Evolutionary conservation across 2,329 filamentous ascomycete genomes (phyloP).

Genomic region (Knufia fluminis): DNA sequence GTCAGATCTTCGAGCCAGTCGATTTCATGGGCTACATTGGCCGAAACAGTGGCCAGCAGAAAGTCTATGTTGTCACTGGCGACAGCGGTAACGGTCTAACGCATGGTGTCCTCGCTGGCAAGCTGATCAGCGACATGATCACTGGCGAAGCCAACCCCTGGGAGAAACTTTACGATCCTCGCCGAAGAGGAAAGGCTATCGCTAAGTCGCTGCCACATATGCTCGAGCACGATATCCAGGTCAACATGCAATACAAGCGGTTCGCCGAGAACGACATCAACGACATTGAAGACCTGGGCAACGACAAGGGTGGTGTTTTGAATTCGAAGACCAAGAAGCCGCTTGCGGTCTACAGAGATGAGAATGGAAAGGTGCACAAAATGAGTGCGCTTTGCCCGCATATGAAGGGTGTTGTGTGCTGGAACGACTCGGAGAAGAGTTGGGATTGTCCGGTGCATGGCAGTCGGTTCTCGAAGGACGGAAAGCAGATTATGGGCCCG

Average conservation of each 20-base stretch:
- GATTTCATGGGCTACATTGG: conserved; percentile 50
- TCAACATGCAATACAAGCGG: conserved; percentile 49
- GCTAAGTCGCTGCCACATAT: conserved; percentile 38
- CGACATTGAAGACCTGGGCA: conserved; percentile 47
- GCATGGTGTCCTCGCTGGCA: conserved; percentile 45
- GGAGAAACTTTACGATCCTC: conserved; percentile 43
- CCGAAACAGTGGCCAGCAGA: conserved; percentile 43
- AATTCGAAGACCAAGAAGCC: conserved; percentile 40
- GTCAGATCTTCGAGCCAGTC: conserved; percentile 48
- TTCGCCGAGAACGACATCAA: conserved; percentile 45
- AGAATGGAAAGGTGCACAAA: conserved; percentile 41
- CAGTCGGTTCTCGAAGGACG: conserved; percentile 35
- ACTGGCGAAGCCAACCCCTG: conserved; percentile 42
- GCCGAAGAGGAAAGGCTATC: conserved; percentile 35
- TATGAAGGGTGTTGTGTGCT: conserved; percentile 47
- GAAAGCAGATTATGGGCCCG: conserved; percentile 34
- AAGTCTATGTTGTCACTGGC: conserved; percentile 47
- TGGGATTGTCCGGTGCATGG: conserved; percentile 47
- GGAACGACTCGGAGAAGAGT: conserved; percentile 46
- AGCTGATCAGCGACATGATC: conserved; percentile 47
- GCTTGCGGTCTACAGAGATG: conserved; percentile 49
- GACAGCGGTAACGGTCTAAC: conserved; percentile 51
- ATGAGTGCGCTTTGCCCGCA: conserved; percentile 50
- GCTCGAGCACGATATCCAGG: conserved; percentile 44
- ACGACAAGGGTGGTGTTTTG: conserved; percentile 44